phyloP scores from a whole-genome alignment of 495 filamentous ascomycete genomes.

The Entonaema liquescens region DNA sequence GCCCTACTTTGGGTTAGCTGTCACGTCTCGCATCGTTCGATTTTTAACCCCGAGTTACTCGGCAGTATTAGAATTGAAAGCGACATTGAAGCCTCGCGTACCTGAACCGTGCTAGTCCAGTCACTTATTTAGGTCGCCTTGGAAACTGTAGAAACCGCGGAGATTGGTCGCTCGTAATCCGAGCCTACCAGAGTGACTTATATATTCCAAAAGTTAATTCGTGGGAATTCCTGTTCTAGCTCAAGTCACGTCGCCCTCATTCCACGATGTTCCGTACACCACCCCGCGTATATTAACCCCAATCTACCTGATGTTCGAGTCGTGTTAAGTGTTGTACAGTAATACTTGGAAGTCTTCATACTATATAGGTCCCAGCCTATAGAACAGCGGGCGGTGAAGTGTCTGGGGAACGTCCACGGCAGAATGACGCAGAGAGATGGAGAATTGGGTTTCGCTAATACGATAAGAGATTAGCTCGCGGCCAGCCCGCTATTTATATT shows the following conservation, averaged over 20 bases:
- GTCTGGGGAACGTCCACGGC: not conserved
- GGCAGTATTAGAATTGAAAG: not conserved
- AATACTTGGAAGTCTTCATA: not conserved
- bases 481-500: slow-evolving; percentile 6
- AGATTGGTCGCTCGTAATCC: not conserved
- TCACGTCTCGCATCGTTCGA: slow-evolving; percentile 1
- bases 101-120: too few relatives aligned
- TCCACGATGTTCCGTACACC: not conserved
- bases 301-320: slow-evolving; percentile 1
- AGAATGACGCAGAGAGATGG: slow-evolving; percentile 9
- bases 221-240: not conserved
- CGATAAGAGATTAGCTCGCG: not conserved
- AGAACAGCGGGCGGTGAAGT: slow-evolving; percentile 9
- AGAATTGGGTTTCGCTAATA: slow-evolving; percentile 5
- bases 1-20: not conserved
- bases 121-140: not conserved
- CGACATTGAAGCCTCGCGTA: too few relatives aligned
- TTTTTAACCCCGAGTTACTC: not conserved
- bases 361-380: not conserved
- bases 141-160: not conserved
- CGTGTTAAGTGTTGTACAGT: not conserved
- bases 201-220: not conserved
- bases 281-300: not conserved
- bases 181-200: not conserved
- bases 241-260: not conserved